Evolutionary conservation across 1,284 basidiomycete genomes (phyloP).

Genomic region (Chiua sp.): DNA sequence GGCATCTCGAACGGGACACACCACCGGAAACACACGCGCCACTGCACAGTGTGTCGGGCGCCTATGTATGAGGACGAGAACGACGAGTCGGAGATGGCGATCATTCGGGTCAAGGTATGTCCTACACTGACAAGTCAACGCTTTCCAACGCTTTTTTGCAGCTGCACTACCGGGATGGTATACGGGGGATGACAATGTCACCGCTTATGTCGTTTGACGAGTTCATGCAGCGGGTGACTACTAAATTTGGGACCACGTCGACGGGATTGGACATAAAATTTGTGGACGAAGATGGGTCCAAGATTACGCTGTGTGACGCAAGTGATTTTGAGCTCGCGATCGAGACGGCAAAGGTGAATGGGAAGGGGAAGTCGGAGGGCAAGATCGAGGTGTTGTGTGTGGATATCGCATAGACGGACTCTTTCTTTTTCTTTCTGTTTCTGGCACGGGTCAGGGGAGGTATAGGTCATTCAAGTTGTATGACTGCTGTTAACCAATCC

Average conservation of each 20-base stretch:
- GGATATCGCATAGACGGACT: conserved; percentile 47
- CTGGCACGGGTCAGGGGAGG: no score
- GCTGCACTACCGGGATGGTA: conserved; percentile 81
- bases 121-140: no score
- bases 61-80: conserved; percentile 71
- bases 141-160: conserved; percentile 34
- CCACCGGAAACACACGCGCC: conserved; percentile 48
- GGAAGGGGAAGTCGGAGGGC: conserved; percentile 77
- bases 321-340: conserved; percentile 88
- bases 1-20: conserved; percentile 24
- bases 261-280: conserved; percentile 71
- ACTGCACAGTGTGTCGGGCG: conserved; percentile 47
- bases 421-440: no score
- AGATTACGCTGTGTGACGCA: conserved; percentile 80
- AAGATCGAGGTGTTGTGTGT: conserved; percentile 84
- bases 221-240: conserved; percentile 74
- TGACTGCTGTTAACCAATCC: no score
- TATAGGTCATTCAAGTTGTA: no score
- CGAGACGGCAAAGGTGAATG: conserved; percentile 81
- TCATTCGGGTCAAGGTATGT: conserved; percentile 86
- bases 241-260: conserved; percentile 69
- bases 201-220: conserved; percentile 69
- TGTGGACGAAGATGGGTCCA: conserved; percentile 85
- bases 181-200: conserved; percentile 83
- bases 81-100: conserved; percentile 73